Conservation (phyloP, 176 grass and related monocot genomes). For the Tillandsia leiboldiana region DNA sequence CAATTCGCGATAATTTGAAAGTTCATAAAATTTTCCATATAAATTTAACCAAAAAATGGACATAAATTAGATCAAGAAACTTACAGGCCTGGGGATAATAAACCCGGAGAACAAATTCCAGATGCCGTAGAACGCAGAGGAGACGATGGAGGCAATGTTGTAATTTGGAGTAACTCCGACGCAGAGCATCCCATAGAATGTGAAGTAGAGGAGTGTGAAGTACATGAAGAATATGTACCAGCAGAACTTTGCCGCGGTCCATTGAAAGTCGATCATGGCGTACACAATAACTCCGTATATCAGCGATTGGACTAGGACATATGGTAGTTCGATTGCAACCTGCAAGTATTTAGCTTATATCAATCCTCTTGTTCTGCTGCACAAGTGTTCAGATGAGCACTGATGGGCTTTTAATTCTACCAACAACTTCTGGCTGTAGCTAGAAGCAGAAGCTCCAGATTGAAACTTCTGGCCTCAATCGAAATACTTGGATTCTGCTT, state of each 20-base stretch:
- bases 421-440: not conserved
- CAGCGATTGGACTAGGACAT: conserved; percentile 39
- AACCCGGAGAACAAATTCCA: conserved; percentile 63
- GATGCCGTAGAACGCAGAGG: conserved; percentile 41
- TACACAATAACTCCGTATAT: conserved; percentile 40
- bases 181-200: conserved; percentile 44
- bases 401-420: too few relatives aligned
- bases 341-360: not conserved
- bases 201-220: conserved; percentile 60
- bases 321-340: conserved; percentile 43
- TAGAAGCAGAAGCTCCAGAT: not conserved
- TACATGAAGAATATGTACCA: conserved; percentile 65
- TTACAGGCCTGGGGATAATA: conserved; percentile 39
- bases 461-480: not conserved
- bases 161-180: conserved; percentile 43
- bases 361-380: not conserved
- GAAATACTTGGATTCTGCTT: not conserved
- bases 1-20: too few relatives aligned
- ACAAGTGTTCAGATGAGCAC: not conserved
- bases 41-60: not conserved
- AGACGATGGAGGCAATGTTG: conserved; percentile 47
- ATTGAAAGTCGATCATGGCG: conserved; percentile 42
- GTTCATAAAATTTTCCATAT: not conserved
- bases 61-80: not conserved
- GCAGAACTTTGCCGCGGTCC: conserved; percentile 41